Conservation (phyloP, 75 land plant genomes). For the Picea glauca region DNA sequence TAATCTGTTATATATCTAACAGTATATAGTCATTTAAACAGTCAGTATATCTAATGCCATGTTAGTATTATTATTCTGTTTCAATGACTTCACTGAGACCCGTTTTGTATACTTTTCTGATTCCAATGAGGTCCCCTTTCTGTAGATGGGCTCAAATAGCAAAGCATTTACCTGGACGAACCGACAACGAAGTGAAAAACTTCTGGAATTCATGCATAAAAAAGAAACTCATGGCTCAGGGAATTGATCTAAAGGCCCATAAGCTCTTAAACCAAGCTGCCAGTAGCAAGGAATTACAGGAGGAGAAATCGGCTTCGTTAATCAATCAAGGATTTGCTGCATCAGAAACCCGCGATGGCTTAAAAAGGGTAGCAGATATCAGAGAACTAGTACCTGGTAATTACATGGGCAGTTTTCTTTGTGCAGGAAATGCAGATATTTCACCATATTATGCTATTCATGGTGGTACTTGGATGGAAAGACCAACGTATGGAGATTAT, state of each 20-base stretch:
- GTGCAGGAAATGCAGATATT: neutral
- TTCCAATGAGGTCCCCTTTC: too few relatives aligned
- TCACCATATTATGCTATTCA: neutral
- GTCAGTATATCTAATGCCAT: too few relatives aligned
- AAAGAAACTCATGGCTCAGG: slow-evolving; percentile 23
- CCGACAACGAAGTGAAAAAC: slow-evolving; percentile 24
- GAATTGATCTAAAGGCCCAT: slow-evolving; percentile 18
- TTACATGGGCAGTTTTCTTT: neutral
- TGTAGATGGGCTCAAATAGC: slow-evolving; percentile 24
- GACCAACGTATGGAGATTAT: too few relatives aligned
- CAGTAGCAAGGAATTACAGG: neutral
- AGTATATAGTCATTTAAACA: too few relatives aligned
- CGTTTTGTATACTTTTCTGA: too few relatives aligned
- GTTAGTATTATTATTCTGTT: too few relatives aligned
- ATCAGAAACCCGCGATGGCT: neutral
- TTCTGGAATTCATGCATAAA: slow-evolving; percentile 27
- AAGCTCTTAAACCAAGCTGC: neutral
- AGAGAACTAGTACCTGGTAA: neutral
- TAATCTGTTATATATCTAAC: too few relatives aligned
- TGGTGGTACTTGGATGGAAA: neutral
- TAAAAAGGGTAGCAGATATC: neutral
- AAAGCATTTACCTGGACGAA: slow-evolving; percentile 17
- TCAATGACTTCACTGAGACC: too few relatives aligned
- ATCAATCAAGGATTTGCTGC: neutral
- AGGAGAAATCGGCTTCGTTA: neutral